Base-by-base conservation (phyloP, 257 asterid species). In the Capsicum chinense region DNA sequence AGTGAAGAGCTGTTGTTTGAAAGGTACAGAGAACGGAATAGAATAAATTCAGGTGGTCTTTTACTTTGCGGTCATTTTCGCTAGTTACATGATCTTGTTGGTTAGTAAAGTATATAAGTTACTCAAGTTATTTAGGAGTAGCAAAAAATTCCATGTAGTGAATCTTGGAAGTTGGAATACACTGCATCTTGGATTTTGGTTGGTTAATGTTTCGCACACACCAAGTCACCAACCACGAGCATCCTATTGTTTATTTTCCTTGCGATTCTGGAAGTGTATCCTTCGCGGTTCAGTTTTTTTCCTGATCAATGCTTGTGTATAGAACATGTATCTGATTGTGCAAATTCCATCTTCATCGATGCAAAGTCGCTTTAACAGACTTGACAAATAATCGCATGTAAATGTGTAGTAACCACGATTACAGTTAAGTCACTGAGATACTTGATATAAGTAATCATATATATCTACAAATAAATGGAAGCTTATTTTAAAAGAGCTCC, bases 31-130 rank as follows among this genome's bases (percentile, higher is more conserved):
- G 88, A 92, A 79, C 91, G 91, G 69, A 76, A 86, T 87, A 90
- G 94, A 88, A 92, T 95, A 78, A 79, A 79, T 87, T 88, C 92
- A 13, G 98, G 98, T 47, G 92, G 95, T 80, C 88, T 95, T 84
- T 86, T 92, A 83, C 90, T 92, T 62, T 92, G 98, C 88, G 79
- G 85, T 74, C 85, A 88, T 76, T 54, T 82, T 66, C 88, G 85
- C 76, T 86, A 90, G 85, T 81, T 60, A 47, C 84, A 81, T 79
- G 67, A 19, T 19, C 21, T 48, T 7, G 81, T 21, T 52, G 47
- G 19, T 60, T 74, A 54, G 48, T 48, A 19, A 74, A 74, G 80
- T 54, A 54, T 17, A 76, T 54, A 76, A 76, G 37, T 64, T 64
- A 12, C 42, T 63, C 70, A 19, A 52, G 48, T 26, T 52, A 54